Evolutionary conservation across 1,284 basidiomycete genomes (phyloP), one percentile per base, ranked within the genome.

Genomic region (Cystobasidium sp.): DNA sequence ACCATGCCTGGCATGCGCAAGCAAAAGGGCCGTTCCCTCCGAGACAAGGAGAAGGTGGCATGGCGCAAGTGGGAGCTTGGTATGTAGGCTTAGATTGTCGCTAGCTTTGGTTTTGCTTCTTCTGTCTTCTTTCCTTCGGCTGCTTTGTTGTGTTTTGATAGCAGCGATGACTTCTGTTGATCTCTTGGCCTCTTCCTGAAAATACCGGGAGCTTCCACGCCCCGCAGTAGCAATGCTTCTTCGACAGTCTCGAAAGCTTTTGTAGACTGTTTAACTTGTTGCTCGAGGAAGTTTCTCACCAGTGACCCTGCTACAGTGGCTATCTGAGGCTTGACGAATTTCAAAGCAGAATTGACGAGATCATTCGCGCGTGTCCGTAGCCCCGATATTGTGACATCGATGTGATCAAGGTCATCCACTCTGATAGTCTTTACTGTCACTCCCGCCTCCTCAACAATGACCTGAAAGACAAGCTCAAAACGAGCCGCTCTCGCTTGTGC

Each of bases 281-380:
- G 43, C 49, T 65, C 63, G 41, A 73, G 51, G 46, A 65, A 73
- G 18, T 53, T 24, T 53, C 62, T 52, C 16, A 73, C 43, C 51
- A 73, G 62, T 41, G 66, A 46, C 14, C 70, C 55, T 9, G 63
- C 63, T 8, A 73, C 62, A 31, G 52, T 56, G 8, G 70, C 62
- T 18, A 73, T 73, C 43, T 73, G 70, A 24, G 70, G 70, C 24
- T 62, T 73, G 51, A 73, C 63, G 22, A 73, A 52, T 44, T 73
- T 73, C 37, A 73, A 46, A 18, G 51, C 58, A 24, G 49, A 53
- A 52, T 73, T 73, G 63, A 73, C 70, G 22, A 55, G 62, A 56
- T 73, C 70, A 53, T 73, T 62, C 10, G 47, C 49, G 39, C 62
- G 46, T 43, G 59, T 66, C 16, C 63, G 47, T 14, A 73, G 52